Evolutionary conservation across 1,284 basidiomycete species (phyloP), one percentile per base, ranked within the genome.

Genomic region (Heterobasidion annosum): DNA sequence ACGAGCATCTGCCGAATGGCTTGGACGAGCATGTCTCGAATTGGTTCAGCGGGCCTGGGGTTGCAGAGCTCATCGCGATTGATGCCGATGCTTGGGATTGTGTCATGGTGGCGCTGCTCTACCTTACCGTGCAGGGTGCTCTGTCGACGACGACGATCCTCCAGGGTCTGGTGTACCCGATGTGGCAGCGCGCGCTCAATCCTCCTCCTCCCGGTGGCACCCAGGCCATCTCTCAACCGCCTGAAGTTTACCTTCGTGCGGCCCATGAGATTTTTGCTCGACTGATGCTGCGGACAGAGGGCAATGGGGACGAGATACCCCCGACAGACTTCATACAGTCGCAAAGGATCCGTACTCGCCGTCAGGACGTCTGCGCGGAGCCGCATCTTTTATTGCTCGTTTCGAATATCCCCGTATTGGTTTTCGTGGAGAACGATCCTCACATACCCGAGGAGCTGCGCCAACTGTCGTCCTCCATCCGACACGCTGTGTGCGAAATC

Each of bases 61-160:
- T 75, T 60, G 73, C 73, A 45, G 82, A 86, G 63, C 70, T 89
- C 49, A 69, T 74, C 16, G 77, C 75, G 0, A 73, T 88, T 35
- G 76, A 66, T 43, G 63, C 70, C 18, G 83, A 84, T 35, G 73
- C 76, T 0, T 91, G 89, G 88, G 77, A 81, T 57, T 73, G 85
- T 34, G 70, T 87, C 50, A 77, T 71, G 2, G 70, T 78, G 4
- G 77, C 88, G 1, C 70, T 90, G 2, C 65, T 88, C 1, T 79
- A 83, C 63, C 72, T 91, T 19, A 76, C 76, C n/a, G 75, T 83
- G 19, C 78, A 79, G 55, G 85, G 84, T 19, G 82, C 85, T 3
- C 68, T 91, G 32, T 76, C 78, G 51, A 82, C 83, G 4, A 85
- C 85, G 1, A 88, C 85, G 0, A 75, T 91, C 37, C 69, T 91